A percentile compares a stretch with the other conserved stretches of the same genome.
These are phyloP conservation scores for Hibiscus mutabilis DNA, from an alignment of 345 rosid species.

Conservation along the genomic window DNA sequence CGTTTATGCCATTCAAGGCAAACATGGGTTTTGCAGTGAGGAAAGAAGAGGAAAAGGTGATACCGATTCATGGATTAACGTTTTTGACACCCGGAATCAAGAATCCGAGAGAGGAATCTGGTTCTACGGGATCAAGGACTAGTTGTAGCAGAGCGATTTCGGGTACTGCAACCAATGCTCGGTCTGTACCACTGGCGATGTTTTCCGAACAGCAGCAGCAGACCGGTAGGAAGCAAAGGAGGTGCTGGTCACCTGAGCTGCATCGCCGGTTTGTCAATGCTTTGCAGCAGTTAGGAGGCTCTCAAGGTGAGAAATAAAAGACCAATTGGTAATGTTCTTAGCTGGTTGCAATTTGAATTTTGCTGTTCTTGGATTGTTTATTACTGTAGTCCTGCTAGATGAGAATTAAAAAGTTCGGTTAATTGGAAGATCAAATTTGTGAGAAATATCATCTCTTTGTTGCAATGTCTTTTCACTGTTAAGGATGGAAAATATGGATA, in stretches of 20 bases:
- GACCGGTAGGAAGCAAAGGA: conserved; percentile 71
- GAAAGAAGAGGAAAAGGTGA: conserved; percentile 29
- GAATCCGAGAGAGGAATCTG: conserved; percentile 49
- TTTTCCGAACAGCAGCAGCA: conserved; percentile 35
- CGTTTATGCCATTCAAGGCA: conserved; percentile 37
- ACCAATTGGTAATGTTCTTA: neutral
- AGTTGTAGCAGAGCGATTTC: conserved; percentile 35
- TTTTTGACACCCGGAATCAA: conserved; percentile 48
- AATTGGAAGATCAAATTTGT: too few relatives aligned
- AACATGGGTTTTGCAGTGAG: conserved; percentile 18
- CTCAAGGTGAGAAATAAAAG: conserved; percentile 49
- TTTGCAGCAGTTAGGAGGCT: conserved; percentile 83
- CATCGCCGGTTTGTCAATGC: conserved; percentile 82
- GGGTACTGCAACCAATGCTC: conserved; percentile 28
- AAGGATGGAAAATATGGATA: too few relatives aligned
- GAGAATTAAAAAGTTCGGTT: too few relatives aligned
- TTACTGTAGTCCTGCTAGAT: neutral
- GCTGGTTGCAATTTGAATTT: neutral
- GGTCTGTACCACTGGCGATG: conserved; percentile 23
- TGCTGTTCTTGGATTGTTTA: neutral
- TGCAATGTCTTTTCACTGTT: too few relatives aligned
- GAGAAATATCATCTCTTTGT: too few relatives aligned
- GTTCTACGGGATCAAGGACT: conserved; percentile 35
- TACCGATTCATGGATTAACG: conserved; percentile 36
- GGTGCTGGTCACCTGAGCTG: conserved; percentile 94